These are phyloP conservation scores for Juglanconis oblonga DNA, from an alignment of 2,329 filamentous ascomycete species.

Conservation along the genomic window DNA sequence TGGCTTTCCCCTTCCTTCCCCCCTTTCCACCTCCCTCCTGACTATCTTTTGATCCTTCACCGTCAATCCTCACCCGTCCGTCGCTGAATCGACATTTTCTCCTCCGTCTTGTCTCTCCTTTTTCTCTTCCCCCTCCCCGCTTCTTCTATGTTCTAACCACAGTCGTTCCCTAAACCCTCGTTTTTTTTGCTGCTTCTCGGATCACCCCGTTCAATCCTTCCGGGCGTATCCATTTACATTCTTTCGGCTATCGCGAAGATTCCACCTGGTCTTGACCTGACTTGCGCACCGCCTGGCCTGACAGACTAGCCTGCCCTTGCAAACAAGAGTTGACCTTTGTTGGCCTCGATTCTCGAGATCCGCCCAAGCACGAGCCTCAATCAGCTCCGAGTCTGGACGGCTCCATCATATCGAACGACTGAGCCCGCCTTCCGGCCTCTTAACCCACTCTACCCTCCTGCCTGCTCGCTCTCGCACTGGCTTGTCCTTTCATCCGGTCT, in stretches of 20 bases:
- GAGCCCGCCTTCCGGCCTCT: conserved; percentile 7
- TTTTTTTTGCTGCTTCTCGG: conserved; percentile 33
- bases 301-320: conserved; percentile 17
- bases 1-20: conserved; percentile 25
- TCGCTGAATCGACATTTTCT: conserved; percentile 24
- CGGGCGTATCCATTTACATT: conserved; percentile 43
- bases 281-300: not conserved
- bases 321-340: conserved; percentile 7
- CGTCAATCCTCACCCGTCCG: conserved; percentile 18
- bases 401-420: conserved; percentile 16
- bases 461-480: not conserved
- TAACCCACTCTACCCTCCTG: not conserved
- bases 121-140: conserved; percentile 35
- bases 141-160: conserved; percentile 35
- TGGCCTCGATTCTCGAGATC: conserved; percentile 5
- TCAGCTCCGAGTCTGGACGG: not conserved
- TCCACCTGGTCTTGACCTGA: conserved; percentile 13
- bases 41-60: conserved; percentile 22
- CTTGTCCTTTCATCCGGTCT: conserved; percentile 19
- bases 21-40: conserved; percentile 26
- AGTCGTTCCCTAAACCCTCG: conserved; percentile 48
- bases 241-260: conserved; percentile 30
- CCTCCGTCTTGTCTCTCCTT: conserved; percentile 22
- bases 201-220: conserved; percentile 51
- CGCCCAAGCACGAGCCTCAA: conserved; percentile 10